Evolutionary conservation across 768 basidiomycete genomes (phyloP).

Genomic region (Leccinum olivaceopallidum): DNA sequence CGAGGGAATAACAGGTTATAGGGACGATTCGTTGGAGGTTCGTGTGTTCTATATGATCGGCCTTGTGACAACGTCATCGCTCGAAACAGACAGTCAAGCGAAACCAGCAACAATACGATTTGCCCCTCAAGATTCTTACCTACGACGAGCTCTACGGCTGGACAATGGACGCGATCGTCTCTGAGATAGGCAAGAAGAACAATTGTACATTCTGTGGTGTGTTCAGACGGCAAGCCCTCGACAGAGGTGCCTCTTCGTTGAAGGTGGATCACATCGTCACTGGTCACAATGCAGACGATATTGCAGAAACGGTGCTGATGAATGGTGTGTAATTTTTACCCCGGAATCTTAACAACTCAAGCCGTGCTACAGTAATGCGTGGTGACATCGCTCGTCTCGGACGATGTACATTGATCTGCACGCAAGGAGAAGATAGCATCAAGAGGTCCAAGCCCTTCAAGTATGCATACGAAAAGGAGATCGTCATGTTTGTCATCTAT

Average conservation of each 20-base stretch:
- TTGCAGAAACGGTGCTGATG: constrained; percentile 98
- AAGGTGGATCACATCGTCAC: constrained; percentile 97
- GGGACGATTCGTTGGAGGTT: constrained; percentile 96
- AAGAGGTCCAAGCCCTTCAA: constrained; percentile 99
- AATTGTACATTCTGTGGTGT: constrained; percentile 99
- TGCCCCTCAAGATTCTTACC: constrained; percentile 94
- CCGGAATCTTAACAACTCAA: not conserved
- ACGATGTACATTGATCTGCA: constrained; percentile 92
- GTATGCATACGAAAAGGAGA: constrained; percentile 99
- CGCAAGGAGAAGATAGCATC: constrained; percentile 95
- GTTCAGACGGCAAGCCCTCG: constrained; percentile 93
- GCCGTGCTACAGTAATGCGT: constrained; percentile 76
- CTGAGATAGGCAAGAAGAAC: constrained; percentile 94
- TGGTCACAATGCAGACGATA: constrained; percentile 98
- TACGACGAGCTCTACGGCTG: constrained; percentile 98
- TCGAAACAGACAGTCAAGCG: constrained; percentile 86
- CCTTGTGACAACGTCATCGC: constrained; percentile 1
- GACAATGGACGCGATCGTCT: constrained; percentile 98
- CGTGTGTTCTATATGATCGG: constrained; percentile 7
- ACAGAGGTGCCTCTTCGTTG: constrained; percentile 87
- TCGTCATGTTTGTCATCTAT: constrained; percentile 77
- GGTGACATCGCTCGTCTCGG: constrained; percentile 95
- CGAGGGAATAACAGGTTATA: constrained; percentile 97
- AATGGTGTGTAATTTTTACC: constrained; percentile 66
- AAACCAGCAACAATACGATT: constrained; percentile 92